Evolutionary conservation across 2,329 filamentous ascomycete genomes (phyloP), one percentile per base, ranked within the genome.

Genomic region (Cryphonectria naterciae): DNA sequence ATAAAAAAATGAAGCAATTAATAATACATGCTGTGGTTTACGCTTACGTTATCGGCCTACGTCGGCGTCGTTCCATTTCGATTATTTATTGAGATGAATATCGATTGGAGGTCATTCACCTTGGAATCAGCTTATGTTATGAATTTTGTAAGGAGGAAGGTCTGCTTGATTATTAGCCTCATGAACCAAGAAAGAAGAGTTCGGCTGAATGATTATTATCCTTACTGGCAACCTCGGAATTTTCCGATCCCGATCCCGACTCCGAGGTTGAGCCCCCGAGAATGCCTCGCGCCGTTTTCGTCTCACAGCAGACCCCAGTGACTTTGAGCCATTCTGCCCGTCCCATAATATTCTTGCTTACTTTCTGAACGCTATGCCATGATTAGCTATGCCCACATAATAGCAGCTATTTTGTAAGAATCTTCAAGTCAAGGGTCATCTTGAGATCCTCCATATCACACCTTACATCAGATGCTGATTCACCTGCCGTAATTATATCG

Each of bases 1-100:
- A n/a, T n/a, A n/a, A 19, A 19, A 32, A 32, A 32, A 32, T 32
- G 7, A 1, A 11, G n/a, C 19, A 7, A n/a, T 39, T 19, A 37
- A 52, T 32, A 8, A 32, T 8, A 58, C 32, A 32, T 32, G 32
- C 32, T 32, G 32, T 28, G 49, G 8, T n/a, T 56, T 25, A 25
- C 11, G 58, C 67, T 54, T 54, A 69, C 75, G 63, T 65, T 58
- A 49, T 64, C 65, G 56, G 70, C 67, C 46, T 65, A 61, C 54
- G 73, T 68, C 75, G 73, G 32, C 75, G 74, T 17, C 73, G 67
- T 46, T 70, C 71, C n/a, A 39, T 35, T 4, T 49, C 49, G 46
- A 32, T 49, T 49, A 69, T 17, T 11, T 49, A 60, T 25, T 2
- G 54, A 32, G 25, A 58, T 28, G 13, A 2, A 32, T 32, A 32